Conservation (phyloP, 768 basidiomycete species). For the Kwoniella dendrophila region DNA sequence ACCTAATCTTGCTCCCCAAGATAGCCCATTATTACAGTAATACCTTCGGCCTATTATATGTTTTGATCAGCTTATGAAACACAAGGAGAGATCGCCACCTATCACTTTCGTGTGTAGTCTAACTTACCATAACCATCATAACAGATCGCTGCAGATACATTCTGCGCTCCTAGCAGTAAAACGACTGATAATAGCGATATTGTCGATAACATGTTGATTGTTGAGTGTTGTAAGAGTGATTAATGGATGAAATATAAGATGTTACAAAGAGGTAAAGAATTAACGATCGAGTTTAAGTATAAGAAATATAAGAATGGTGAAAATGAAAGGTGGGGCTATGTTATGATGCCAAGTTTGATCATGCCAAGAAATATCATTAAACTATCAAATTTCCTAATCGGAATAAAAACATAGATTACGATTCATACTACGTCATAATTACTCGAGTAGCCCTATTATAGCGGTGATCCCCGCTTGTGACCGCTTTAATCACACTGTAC, state of each 20-base stretch:
- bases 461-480: conserved; percentile 4
- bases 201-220: conserved; percentile 5
- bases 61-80: too few relatives aligned
- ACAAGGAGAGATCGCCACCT: too few relatives aligned
- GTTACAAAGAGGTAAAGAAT: too few relatives aligned
- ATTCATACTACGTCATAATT: conserved; percentile 4
- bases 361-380: neutral
- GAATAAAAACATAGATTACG: neutral
- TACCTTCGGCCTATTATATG: conserved; percentile 23
- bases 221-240: neutral
- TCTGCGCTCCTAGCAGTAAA: conserved; percentile 9
- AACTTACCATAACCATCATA: conserved; percentile 21
- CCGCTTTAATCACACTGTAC: too few relatives aligned
- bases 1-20: conserved; percentile 47
- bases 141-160: conserved; percentile 10
- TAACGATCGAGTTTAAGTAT: conserved; percentile 4
- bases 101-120: neutral
- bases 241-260: neutral
- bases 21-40: conserved; percentile 42
- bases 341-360: conserved; percentile 1
- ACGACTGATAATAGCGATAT: conserved; percentile 9
- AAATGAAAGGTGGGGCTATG: neutral
- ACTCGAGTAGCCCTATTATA: neutral
- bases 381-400: neutral
- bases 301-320: conserved; percentile 1